A percentile compares a stretch with the other conserved stretches of the same genome.
Evolutionary conservation across 352 stramenopile genomes (phyloP).

Genomic region (Pythium folliculosum): DNA sequence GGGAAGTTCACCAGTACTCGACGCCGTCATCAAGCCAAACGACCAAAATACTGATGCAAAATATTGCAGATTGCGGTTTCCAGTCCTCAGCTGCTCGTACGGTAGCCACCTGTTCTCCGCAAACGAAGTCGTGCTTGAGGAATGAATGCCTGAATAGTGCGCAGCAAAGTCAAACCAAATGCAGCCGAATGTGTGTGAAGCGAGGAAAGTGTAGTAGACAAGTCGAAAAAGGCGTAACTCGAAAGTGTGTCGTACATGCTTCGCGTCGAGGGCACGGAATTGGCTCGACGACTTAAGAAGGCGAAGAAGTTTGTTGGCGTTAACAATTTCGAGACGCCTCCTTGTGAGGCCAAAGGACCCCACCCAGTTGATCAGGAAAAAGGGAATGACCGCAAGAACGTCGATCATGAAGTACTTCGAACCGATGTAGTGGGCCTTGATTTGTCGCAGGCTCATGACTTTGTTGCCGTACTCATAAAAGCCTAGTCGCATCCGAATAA

Average conservation of each 20-base stretch:
- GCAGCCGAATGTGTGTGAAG: conserved; percentile 50
- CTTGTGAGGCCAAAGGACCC: background rate
- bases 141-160: background rate
- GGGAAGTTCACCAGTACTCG: conserved; percentile 38
- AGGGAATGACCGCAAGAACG: conserved; percentile 37
- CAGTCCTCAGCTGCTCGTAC: background rate
- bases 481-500: conserved; percentile 47
- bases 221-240: conserved; percentile 50
- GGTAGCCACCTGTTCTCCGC: background rate
- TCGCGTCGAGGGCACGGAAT: conserved; percentile 35
- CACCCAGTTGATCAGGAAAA: conserved; percentile 53
- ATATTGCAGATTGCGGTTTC: conserved; percentile 35
- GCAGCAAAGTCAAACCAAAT: conserved; percentile 59
- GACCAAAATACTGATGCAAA: conserved; percentile 52
- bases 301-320: conserved; percentile 56
- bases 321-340: conserved; percentile 36
- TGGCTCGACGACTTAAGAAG: conserved; percentile 25
- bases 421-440: conserved; percentile 40
- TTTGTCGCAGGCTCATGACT: conserved; percentile 44
- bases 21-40: conserved; percentile 56
- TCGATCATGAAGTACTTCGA: conserved; percentile 42
- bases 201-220: conserved; percentile 45
- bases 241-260: conserved; percentile 43
- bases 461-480: conserved; percentile 76
- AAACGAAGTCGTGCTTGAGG: background rate